Evolutionary conservation across 2,329 filamentous ascomycete species (phyloP).

Genomic region (Penicillium digitatum): DNA sequence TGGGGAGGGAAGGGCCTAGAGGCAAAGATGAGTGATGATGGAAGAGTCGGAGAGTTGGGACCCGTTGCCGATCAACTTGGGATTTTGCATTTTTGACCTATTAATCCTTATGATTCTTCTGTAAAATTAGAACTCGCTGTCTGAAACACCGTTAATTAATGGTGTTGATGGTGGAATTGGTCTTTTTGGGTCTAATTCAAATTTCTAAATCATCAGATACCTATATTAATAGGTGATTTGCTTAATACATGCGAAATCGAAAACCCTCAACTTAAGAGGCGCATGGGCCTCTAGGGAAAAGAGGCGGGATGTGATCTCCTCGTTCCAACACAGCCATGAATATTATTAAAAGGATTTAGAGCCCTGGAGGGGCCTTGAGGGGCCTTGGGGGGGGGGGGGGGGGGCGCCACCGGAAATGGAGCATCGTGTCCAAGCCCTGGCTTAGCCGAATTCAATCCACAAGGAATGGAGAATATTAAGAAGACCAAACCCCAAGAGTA

Average conservation of each 20-base stretch:
- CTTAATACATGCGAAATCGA: neutral
- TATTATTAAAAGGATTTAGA: neutral
- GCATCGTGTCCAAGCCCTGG: slow-evolving; percentile 8
- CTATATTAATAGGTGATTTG: neutral
- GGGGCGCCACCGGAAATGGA: neutral
- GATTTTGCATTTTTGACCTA: neutral
- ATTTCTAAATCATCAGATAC: neutral
- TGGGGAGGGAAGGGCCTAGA: slow-evolving; percentile 2
- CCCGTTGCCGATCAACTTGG: slow-evolving; percentile 13
- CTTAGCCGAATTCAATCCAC: slow-evolving; percentile 4
- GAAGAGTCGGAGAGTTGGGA: slow-evolving; percentile 27
- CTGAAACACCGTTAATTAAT: neutral
- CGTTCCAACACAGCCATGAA: slow-evolving; percentile 2
- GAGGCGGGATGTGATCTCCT: neutral
- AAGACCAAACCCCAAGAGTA: neutral
- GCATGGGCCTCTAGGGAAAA: neutral
- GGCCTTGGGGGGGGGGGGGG: neutral
- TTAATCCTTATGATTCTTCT: neutral
- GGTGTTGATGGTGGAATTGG: neutral
- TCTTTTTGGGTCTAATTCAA: neutral
- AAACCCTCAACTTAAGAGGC: neutral
- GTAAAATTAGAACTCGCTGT: neutral
- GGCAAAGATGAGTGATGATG: slow-evolving; percentile 11
- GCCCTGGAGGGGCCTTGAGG: neutral
- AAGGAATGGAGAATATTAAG: neutral